phyloP scores from a whole-genome alignment of 2,329 filamentous ascomycete species.

The Aspergillus sp. region DNA sequence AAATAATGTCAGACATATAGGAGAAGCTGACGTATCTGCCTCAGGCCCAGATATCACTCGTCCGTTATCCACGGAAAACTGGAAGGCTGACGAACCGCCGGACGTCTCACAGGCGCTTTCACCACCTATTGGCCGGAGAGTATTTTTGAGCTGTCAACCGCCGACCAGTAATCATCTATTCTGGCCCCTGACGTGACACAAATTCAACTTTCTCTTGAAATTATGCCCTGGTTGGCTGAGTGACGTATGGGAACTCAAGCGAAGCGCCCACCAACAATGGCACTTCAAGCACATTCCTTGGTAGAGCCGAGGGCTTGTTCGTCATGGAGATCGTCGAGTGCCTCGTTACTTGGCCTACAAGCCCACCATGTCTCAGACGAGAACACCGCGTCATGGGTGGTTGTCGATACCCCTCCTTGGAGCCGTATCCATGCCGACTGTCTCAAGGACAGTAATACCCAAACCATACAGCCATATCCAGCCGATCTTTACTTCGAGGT shows the following conservation, averaged over 20 bases:
- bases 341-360: background rate
- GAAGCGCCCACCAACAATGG: slow-evolving; percentile 4
- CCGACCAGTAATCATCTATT: background rate
- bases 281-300: background rate
- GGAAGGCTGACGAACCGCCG: background rate
- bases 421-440: background rate
- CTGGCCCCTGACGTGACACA: background rate
- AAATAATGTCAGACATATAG: background rate
- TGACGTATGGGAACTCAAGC: background rate
- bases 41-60: background rate
- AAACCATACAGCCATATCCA: background rate
- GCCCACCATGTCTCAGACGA: background rate
- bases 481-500: background rate
- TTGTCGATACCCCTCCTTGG: background rate
- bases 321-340: background rate
- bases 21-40: background rate
- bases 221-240: background rate
- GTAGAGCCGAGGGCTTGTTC: background rate
- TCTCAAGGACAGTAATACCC: background rate
- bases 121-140: background rate
- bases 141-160: background rate
- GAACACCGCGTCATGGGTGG: background rate
- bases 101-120: background rate
- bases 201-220: background rate
- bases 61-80: background rate